These are phyloP conservation scores for Pyrenophora seminiperda DNA, from an alignment of 2,329 filamentous ascomycete species.

Conservation along the genomic window DNA sequence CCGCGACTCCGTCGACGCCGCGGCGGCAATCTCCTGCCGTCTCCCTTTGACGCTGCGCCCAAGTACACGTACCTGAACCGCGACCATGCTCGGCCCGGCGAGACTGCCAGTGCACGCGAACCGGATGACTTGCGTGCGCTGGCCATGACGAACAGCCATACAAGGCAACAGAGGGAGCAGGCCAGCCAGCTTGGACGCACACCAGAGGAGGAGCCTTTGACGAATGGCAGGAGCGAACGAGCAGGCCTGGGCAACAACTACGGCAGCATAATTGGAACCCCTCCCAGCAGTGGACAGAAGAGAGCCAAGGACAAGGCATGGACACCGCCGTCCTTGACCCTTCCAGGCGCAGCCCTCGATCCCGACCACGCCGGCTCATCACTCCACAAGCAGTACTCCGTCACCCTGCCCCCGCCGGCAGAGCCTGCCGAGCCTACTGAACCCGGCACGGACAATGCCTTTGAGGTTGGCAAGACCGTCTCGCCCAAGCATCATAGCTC, in stretches of 20 bases:
- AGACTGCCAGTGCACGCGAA: constrained; percentile 22
- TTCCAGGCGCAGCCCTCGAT: constrained; percentile 67
- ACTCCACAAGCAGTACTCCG: constrained; percentile 23
- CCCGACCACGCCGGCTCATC: constrained; percentile 39
- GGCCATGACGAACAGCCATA: constrained; percentile 31
- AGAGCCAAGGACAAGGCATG: constrained; percentile 26
- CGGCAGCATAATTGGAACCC: constrained; percentile 67
- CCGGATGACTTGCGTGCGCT: constrained; percentile 33
- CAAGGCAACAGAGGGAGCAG: constrained; percentile 19
- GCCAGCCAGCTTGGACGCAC: constrained; percentile 21
- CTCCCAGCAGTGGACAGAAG: constrained; percentile 36
- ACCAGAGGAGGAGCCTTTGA: constrained; percentile 41
- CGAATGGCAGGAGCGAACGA: constrained; percentile 19
- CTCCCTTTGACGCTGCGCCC: constrained; percentile 45
- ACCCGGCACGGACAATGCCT: constrained; percentile 47
- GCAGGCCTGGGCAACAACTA: constrained; percentile 56
- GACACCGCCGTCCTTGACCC: constrained; percentile 58
- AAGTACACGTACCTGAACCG: constrained; percentile 52
- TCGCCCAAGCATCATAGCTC: constrained; percentile 38
- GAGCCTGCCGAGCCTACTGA: too few relatives aligned
- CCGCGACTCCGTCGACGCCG: constrained; percentile 49
- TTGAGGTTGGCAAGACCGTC: constrained; percentile 52
- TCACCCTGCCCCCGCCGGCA: constrained; percentile 25
- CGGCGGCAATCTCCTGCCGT: constrained; percentile 40
- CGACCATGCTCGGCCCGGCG: constrained; percentile 25